phyloP scores from a whole-genome alignment of 768 basidiomycete species.

The Candolleomyces eurysporus region DNA sequence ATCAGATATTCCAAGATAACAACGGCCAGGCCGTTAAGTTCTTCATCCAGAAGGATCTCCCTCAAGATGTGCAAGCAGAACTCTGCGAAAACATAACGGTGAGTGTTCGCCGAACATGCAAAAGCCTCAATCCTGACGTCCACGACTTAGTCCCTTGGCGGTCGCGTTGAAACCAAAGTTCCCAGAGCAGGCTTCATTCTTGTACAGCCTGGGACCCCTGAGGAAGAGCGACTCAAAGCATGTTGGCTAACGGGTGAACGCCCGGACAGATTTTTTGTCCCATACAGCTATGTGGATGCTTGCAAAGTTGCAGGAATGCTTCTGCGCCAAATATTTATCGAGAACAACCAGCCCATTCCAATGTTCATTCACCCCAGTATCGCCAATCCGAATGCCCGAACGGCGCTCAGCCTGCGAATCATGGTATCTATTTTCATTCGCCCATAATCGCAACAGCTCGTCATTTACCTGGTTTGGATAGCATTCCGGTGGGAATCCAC shows the following conservation, averaged over 20 bases:
- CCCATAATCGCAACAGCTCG: background rate
- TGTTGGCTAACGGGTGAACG: slow-evolving; percentile 72
- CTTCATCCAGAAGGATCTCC: slow-evolving; percentile 79
- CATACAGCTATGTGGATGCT: slow-evolving; percentile 80
- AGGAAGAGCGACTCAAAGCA: slow-evolving; percentile 71
- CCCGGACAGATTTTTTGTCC: slow-evolving; percentile 76
- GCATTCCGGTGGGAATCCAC: slow-evolving; percentile 82
- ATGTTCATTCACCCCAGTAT: slow-evolving; percentile 85
- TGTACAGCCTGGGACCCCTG: slow-evolving; percentile 62
- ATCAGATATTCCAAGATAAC: slow-evolving; percentile 74
- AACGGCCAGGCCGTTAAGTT: slow-evolving; percentile 74
- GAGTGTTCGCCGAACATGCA: slow-evolving; percentile 14
- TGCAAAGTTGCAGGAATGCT: slow-evolving; percentile 77
- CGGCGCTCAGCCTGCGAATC: slow-evolving; percentile 65
- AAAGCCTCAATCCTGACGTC: background rate
- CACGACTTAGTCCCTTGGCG: slow-evolving; percentile 59
- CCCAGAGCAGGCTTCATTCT: slow-evolving; percentile 76
- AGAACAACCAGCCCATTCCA: slow-evolving; percentile 59
- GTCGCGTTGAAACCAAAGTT: slow-evolving; percentile 74
- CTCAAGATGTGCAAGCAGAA: slow-evolving; percentile 65
- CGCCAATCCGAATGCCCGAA: slow-evolving; percentile 71
- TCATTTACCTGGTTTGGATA: slow-evolving; percentile 22
- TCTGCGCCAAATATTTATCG: slow-evolving; percentile 73
- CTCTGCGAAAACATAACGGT: slow-evolving; percentile 75
- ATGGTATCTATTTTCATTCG: slow-evolving; percentile 42